Evolutionary conservation across 2,329 filamentous ascomycete species (phyloP).

Genomic region (Fonsecaea pugnacius): DNA sequence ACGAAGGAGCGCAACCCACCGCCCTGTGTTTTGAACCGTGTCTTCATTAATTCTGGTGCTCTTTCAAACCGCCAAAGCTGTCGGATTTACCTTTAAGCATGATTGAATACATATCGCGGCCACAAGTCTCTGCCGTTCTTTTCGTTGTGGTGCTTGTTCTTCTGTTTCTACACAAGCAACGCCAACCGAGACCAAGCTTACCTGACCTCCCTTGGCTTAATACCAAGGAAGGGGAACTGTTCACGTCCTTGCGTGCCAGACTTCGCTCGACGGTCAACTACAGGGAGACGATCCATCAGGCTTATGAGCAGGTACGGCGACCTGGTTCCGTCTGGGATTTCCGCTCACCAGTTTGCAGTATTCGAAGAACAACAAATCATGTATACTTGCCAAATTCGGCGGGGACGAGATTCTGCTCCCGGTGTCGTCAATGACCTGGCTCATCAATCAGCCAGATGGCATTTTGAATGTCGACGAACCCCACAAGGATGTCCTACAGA

Average conservation of each 20-base stretch:
- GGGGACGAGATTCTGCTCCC: conserved; percentile 43
- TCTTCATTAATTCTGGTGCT: not conserved
- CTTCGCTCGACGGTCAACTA: conserved; percentile 24
- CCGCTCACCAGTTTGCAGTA: conserved; percentile 19
- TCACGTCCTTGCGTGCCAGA: conserved; percentile 23
- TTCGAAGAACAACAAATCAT: conserved; percentile 25
- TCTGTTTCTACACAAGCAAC: not conserved
- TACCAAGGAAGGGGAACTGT: conserved; percentile 23
- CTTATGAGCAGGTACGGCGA: conserved; percentile 26
- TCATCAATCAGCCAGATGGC: conserved; percentile 50
- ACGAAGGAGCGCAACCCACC: not conserved
- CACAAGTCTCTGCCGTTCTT: conserved; percentile 7
- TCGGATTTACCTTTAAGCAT: conserved; percentile 8
- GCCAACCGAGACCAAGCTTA: conserved; percentile 10
- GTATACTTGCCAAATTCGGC: conserved; percentile 23
- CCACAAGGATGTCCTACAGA: conserved; percentile 47
- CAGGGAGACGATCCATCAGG: conserved; percentile 24
- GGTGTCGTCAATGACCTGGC: conserved; percentile 44
- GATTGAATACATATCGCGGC: conserved; percentile 18
- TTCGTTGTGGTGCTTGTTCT: conserved; percentile 6
- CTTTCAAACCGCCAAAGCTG: not conserved
- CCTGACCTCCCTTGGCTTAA: conserved; percentile 32
- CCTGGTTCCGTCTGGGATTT: not conserved
- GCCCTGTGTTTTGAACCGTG: not conserved
- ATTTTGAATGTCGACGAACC: conserved; percentile 45